Percentiles rank a stretch among this genome's conserved stretches.
These are phyloP conservation scores for Aegilops longissima DNA, from an alignment of 176 grass and related monocot species.

Conservation along the genomic window DNA sequence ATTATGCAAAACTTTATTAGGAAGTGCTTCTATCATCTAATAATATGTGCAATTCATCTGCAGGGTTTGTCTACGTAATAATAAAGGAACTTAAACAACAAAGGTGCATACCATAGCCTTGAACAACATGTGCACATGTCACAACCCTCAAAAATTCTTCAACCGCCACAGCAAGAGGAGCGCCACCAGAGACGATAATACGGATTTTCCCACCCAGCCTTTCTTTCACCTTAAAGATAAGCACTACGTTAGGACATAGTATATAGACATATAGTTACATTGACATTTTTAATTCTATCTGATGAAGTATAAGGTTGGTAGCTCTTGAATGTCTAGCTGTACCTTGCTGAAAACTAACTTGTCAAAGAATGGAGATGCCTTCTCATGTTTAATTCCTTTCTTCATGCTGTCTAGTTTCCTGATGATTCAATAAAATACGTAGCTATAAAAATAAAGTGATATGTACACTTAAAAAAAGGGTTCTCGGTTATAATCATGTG, in stretches of 20 bases:
- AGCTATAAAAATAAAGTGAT: background rate
- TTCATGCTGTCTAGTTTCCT: constrained; percentile 77
- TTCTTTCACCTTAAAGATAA: constrained; percentile 74
- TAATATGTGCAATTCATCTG: background rate
- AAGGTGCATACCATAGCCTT: constrained; percentile 81
- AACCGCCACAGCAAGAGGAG: constrained; percentile 70
- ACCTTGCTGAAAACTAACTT: constrained; percentile 98
- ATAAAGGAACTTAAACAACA: constrained; percentile 2
- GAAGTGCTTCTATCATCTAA: background rate
- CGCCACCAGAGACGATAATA: constrained; percentile 78
- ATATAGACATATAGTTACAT: background rate
- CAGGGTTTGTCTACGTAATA: background rate
- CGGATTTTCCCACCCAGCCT: constrained; percentile 79
- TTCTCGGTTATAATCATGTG: background rate
- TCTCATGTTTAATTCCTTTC: constrained; percentile 76
- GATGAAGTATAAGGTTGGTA: background rate
- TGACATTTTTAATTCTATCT: constrained; percentile 1
- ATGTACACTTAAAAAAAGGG: background rate
- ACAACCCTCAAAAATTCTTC: constrained; percentile 94
- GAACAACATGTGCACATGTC: constrained; percentile 79
- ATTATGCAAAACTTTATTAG: constrained; percentile 10
- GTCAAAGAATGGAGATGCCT: constrained; percentile 77
- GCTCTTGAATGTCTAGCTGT: background rate
- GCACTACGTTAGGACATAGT: constrained; percentile 30
- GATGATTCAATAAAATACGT: constrained; percentile 44